These are phyloP conservation scores for Phaeotremella fagi DNA, from an alignment of 768 basidiomycete genomes.

Conservation along the genomic window DNA sequence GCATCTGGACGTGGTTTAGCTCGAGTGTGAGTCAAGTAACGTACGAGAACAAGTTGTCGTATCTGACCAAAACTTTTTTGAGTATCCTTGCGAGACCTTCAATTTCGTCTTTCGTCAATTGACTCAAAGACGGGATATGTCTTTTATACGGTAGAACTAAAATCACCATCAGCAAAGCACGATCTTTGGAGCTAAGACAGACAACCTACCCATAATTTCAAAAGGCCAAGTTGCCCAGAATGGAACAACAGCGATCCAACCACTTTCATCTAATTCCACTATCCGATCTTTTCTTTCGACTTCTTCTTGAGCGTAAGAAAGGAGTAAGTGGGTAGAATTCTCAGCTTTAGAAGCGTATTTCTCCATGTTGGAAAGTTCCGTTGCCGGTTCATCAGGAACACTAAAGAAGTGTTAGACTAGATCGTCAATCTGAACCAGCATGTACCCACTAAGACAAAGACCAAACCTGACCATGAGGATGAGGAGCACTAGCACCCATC, in stretches of 20 bases:
- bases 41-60: constrained; percentile 45
- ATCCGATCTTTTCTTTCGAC: constrained; percentile 37
- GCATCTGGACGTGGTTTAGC: constrained; percentile 51
- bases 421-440: background rate
- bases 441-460: constrained; percentile 39
- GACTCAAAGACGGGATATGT: constrained; percentile 67
- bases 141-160: constrained; percentile 71
- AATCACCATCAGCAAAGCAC: background rate
- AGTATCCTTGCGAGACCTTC: constrained; percentile 56
- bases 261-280: constrained; percentile 42
- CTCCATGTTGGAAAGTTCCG: constrained; percentile 59
- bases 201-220: constrained; percentile 63
- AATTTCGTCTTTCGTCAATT: constrained; percentile 62
- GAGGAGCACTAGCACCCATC: constrained; percentile 94
- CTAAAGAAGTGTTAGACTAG: constrained; percentile 4
- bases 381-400: constrained; percentile 51
- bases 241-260: constrained; percentile 82
- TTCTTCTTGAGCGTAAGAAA: constrained; percentile 73
- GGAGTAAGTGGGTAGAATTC: constrained; percentile 65
- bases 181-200: background rate
- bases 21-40: background rate
- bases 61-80: constrained; percentile 33
- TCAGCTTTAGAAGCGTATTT: constrained; percentile 18
- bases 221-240: constrained; percentile 98
- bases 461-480: constrained; percentile 90